These are phyloP conservation scores for Aureobasidium subglaciale DNA, from an alignment of 2,329 filamentous ascomycete genomes.

Conservation along the genomic window DNA sequence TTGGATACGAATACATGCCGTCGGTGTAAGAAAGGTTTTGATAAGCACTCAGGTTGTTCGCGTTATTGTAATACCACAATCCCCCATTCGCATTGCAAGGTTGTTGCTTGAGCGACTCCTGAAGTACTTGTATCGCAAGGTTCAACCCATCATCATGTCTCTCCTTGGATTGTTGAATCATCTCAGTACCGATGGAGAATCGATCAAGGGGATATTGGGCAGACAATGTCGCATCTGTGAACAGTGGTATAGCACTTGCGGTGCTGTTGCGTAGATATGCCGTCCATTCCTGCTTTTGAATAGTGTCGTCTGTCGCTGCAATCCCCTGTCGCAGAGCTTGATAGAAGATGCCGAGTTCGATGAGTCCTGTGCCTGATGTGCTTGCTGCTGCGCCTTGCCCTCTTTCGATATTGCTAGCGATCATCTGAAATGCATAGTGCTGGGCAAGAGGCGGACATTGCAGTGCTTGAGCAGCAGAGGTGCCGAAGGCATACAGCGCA, in stretches of 20 bases:
- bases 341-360: conserved; percentile 7
- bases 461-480: not conserved
- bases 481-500: too few relatives aligned
- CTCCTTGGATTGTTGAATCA: not conserved
- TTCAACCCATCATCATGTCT: not conserved
- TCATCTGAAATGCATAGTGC: not conserved
- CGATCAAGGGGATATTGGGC: not conserved
- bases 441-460: not conserved
- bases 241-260: not conserved
- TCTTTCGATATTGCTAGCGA: not conserved
- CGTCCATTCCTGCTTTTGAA: not conserved
- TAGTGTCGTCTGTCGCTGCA: not conserved
- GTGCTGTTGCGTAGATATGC: not conserved
- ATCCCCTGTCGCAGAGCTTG: not conserved
- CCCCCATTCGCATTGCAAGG: not conserved
- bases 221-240: not conserved
- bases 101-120: not conserved
- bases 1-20: conserved; percentile 1
- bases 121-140: not conserved
- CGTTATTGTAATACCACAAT: not conserved
- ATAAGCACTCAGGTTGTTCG: not conserved
- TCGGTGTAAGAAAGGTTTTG: not conserved
- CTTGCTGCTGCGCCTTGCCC: not conserved
- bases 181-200: not conserved
- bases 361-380: not conserved